A percentile compares a stretch with the other conserved stretches of the same genome.
Evolutionary conservation across 2,329 filamentous ascomycete species (phyloP).

Genomic region (Paecilomyces fulvus): DNA sequence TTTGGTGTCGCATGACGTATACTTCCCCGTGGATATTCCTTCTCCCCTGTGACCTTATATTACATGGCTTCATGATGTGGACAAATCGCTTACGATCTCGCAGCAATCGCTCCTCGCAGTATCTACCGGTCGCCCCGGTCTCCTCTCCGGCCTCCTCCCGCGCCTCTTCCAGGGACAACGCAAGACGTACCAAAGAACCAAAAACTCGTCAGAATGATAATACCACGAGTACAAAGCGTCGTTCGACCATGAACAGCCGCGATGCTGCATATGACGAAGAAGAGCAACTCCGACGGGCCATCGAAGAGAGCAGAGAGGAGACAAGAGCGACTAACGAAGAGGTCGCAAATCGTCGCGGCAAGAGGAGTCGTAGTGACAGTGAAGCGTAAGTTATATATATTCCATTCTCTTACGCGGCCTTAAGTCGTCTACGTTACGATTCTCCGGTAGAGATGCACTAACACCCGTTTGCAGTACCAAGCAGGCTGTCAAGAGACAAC

Average conservation of each 20-base stretch:
- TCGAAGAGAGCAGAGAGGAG: constrained; percentile 91
- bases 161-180: constrained; percentile 33
- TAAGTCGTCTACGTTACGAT: not conserved
- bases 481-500: constrained; percentile 67
- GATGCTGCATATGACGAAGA: constrained; percentile 94
- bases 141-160: constrained; percentile 37
- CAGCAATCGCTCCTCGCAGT: constrained; percentile 56
- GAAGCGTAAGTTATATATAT: constrained; percentile 69
- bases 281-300: constrained; percentile 75
- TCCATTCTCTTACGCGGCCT: not conserved
- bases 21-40: not conserved
- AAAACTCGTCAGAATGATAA: constrained; percentile 44
- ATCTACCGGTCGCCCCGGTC: constrained; percentile 49
- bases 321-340: constrained; percentile 48
- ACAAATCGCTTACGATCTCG: constrained; percentile 20
- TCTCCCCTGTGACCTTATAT: not conserved
- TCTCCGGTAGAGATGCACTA: constrained; percentile 6
- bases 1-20: not conserved
- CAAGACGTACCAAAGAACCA: constrained; percentile 31
- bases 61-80: constrained; percentile 5
- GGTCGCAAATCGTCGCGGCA: constrained; percentile 56
- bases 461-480: constrained; percentile 50
- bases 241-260: constrained; percentile 96
- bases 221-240: constrained; percentile 62
- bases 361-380: constrained; percentile 81